These are phyloP conservation scores for Pulveroboletus sp. DNA, from an alignment of 768 basidiomycete species.

Conservation along the genomic window DNA sequence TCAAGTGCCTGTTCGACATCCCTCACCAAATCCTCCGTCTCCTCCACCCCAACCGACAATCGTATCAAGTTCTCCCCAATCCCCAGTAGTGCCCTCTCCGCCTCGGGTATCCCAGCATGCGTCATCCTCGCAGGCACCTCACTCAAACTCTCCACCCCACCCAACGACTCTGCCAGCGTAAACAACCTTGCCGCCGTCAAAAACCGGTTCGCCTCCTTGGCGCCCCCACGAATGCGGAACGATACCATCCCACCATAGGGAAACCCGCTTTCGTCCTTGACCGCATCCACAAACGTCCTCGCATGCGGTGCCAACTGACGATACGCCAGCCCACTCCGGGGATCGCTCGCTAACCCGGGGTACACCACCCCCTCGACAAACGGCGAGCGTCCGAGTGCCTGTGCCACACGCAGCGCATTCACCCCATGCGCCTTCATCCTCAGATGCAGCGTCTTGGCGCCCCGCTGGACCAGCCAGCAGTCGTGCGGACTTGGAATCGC, in stretches of 20 bases:
- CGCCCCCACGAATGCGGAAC: slow-evolving; percentile 56
- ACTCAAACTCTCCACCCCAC: slow-evolving; percentile 89
- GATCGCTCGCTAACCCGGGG: slow-evolving; percentile 72
- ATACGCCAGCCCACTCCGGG: slow-evolving; percentile 64
- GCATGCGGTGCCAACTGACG: slow-evolving; percentile 67
- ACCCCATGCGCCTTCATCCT: slow-evolving; percentile 84
- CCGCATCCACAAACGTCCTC: slow-evolving; percentile 51
- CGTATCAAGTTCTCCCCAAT: slow-evolving; percentile 78
- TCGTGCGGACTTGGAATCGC: slow-evolving; percentile 86
- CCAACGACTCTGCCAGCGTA: slow-evolving; percentile 83
- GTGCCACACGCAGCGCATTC: slow-evolving; percentile 78
- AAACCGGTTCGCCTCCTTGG: slow-evolving; percentile 61
- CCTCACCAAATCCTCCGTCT: slow-evolving; percentile 70
- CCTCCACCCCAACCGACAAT: slow-evolving; percentile 87
- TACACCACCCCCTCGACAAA: slow-evolving; percentile 83
- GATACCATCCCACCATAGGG: slow-evolving; percentile 92
- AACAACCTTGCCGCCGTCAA: slow-evolving; percentile 65
- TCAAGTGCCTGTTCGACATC: slow-evolving; percentile 29
- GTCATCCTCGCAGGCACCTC: slow-evolving; percentile 91
- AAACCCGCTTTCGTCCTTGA: slow-evolving; percentile 47
- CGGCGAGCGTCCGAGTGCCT: slow-evolving; percentile 49
- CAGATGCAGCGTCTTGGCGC: slow-evolving; percentile 86
- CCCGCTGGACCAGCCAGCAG: slow-evolving; percentile 86
- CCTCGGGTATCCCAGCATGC: slow-evolving; percentile 72
- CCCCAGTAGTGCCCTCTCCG: slow-evolving; percentile 65